These are phyloP conservation scores for Candida rishiriensis DNA, from an alignment of 805 yeast species.

Conservation along the genomic window DNA sequence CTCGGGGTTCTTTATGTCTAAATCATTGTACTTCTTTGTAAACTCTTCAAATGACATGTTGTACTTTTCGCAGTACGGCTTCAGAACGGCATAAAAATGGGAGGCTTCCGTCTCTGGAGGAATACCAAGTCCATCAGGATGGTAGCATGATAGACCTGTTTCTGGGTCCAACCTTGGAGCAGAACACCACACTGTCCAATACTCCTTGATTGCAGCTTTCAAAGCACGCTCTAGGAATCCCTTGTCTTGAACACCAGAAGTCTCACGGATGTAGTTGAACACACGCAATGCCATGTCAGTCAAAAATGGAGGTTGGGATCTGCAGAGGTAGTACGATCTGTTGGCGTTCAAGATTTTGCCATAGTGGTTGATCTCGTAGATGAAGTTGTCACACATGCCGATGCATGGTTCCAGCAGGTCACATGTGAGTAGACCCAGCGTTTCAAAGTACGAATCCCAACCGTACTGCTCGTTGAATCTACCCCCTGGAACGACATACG, in stretches of 20 bases:
- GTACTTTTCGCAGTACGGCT: slow-evolving; percentile 65
- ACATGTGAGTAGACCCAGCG: slow-evolving; percentile 73
- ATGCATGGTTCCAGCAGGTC: slow-evolving; percentile 65
- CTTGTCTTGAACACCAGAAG: slow-evolving; percentile 41
- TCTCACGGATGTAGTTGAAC: slow-evolving; percentile 45
- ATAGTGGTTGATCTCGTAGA: slow-evolving; percentile 83
- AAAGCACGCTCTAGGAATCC: slow-evolving; percentile 64
- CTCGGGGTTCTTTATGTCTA: slow-evolving; percentile 65
- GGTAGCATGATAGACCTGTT: slow-evolving; percentile 84
- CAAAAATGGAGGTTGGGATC: slow-evolving; percentile 95
- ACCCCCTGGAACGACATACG: slow-evolving; percentile 96
- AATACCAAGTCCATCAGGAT: slow-evolving; percentile 86
- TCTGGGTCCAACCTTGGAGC: slow-evolving; percentile 66
- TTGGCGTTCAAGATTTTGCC: slow-evolving; percentile 94
- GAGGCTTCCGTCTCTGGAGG: slow-evolving; percentile 96
- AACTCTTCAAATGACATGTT: slow-evolving; percentile 56
- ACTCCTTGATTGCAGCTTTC: slow-evolving; percentile 82
- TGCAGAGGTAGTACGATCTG: slow-evolving; percentile 80
- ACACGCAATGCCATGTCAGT: slow-evolving; percentile 86
- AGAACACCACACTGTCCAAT: slow-evolving; percentile 72
- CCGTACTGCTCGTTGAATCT: slow-evolving; percentile 95
- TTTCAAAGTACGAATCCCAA: slow-evolving; percentile 96
- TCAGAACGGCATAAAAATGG: slow-evolving; percentile 71
- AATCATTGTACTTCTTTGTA: slow-evolving; percentile 62
- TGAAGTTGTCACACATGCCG: slow-evolving; percentile 90